Evolutionary conservation across 148 eudicot genomes (phyloP).

Genomic region (Dianthus caryophyllus): DNA sequence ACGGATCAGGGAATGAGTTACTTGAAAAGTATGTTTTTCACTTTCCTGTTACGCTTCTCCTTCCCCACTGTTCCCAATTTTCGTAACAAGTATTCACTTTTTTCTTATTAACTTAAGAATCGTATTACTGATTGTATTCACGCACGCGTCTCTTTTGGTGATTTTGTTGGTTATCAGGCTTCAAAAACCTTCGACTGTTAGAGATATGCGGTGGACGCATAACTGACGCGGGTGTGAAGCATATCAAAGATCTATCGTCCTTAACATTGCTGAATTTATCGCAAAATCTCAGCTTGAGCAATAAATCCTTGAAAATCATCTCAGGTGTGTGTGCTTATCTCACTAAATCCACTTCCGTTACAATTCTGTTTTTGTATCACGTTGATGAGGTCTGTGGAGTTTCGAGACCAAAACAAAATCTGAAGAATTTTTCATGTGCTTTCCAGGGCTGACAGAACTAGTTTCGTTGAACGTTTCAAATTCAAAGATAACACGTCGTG

Average conservation of each 20-base stretch:
- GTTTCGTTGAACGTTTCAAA: slow-evolving; percentile 69
- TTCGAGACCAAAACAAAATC: neutral
- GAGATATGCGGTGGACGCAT: slow-evolving; percentile 86
- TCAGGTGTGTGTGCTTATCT: slow-evolving; percentile 52
- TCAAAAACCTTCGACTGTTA: slow-evolving; percentile 60
- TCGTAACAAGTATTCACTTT: too few species aligned
- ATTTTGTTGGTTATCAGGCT: slow-evolving; percentile 32
- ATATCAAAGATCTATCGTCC: slow-evolving; percentile 65
- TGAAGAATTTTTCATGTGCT: neutral
- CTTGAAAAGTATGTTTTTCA: slow-evolving; percentile 25
- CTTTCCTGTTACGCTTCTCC: neutral
- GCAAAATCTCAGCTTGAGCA: slow-evolving; percentile 65
- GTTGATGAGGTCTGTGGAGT: neutral
- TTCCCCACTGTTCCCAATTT: neutral
- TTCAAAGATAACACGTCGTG: slow-evolving; percentile 49
- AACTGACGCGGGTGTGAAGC: slow-evolving; percentile 83
- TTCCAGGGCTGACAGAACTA: slow-evolving; percentile 50
- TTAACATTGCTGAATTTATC: slow-evolving; percentile 68
- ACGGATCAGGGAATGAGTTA: slow-evolving; percentile 65
- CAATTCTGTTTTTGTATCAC: neutral
- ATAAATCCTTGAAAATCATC: slow-evolving; percentile 59
- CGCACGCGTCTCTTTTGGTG: neutral
- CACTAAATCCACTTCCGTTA: neutral
- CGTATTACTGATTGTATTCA: too few species aligned
- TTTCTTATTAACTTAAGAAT: too few species aligned